Evolutionary conservation across 176 grass and related monocot species (phyloP).

Genomic region (Cocos nucifera): DNA sequence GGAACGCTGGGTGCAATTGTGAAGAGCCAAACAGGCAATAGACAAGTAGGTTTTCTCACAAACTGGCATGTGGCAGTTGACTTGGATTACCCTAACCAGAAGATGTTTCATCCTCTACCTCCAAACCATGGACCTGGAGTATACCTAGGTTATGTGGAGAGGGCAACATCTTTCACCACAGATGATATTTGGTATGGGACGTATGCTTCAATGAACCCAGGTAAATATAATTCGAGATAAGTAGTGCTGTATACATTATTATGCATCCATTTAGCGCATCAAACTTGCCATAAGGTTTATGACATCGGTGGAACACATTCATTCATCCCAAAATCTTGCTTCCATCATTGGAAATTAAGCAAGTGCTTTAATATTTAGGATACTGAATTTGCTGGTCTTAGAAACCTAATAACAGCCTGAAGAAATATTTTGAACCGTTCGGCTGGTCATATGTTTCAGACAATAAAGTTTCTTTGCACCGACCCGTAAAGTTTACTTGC

Average conservation of each 20-base stretch:
- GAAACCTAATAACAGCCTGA: too few species aligned
- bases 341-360: too few species aligned
- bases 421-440: too few species aligned
- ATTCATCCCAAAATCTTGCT: too few species aligned
- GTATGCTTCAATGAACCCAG: conserved; percentile 92
- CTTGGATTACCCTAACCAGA: conserved; percentile 95
- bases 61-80: conserved; percentile 93
- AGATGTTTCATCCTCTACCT: conserved; percentile 98
- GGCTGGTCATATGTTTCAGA: too few species aligned
- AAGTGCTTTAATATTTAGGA: too few species aligned
- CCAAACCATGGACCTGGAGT: conserved; percentile 97
- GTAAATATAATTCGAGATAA: conserved; percentile 33
- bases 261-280: conserved; percentile 3
- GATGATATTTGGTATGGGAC: conserved; percentile 99
- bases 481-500: too few species aligned
- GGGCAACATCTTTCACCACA: conserved; percentile 92
- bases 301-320: too few species aligned
- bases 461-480: too few species aligned
- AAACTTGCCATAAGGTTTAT: neutral
- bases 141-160: conserved; percentile 93
- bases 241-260: neutral
- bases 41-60: conserved; percentile 93
- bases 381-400: too few species aligned
- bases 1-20: conserved; percentile 93
- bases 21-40: conserved; percentile 80